phyloP scores from a whole-genome alignment of 345 rosid species.

The Bretschneidera sinensis region DNA sequence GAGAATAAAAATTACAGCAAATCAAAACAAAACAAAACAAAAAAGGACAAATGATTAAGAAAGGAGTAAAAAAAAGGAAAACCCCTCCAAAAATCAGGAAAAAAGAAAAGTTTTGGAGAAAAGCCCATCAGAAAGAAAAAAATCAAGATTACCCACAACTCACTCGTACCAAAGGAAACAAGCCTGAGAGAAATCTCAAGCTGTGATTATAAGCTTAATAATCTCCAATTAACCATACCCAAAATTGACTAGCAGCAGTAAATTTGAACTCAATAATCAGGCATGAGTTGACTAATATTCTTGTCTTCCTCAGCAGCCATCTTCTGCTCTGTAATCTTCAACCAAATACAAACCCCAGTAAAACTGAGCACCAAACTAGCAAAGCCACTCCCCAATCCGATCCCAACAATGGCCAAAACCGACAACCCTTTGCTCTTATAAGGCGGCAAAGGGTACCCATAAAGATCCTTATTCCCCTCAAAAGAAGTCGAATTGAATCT shows the following conservation, averaged over 20 bases:
- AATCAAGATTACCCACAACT: slow-evolving; percentile 13
- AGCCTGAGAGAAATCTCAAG: not conserved
- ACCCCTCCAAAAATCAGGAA: not conserved
- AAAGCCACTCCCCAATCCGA: slow-evolving; percentile 90
- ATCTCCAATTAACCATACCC: not conserved
- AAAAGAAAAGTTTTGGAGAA: not conserved
- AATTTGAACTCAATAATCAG: slow-evolving; percentile 38
- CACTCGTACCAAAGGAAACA: not conserved
- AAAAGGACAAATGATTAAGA: slow-evolving; percentile 12
- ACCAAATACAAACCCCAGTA: slow-evolving; percentile 87
- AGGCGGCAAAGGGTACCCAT: slow-evolving; percentile 78
- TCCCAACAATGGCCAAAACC: slow-evolving; percentile 82
- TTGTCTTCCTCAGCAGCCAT: slow-evolving; percentile 70
- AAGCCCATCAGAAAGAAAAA: not conserved
- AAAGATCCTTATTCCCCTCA: slow-evolving; percentile 70
- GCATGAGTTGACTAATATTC: slow-evolving; percentile 67
- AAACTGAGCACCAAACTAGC: slow-evolving; percentile 84
- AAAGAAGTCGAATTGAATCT: slow-evolving; percentile 73
- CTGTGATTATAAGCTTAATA: too few species aligned
- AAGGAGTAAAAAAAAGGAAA: not conserved
- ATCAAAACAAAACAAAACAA: not conserved
- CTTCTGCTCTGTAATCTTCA: slow-evolving; percentile 63
- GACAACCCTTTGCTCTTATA: slow-evolving; percentile 63
- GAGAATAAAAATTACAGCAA: not conserved
- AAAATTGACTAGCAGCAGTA: not conserved